Conservation (phyloP, 2,329 filamentous ascomycete species). For the Drechslera avenae region DNA sequence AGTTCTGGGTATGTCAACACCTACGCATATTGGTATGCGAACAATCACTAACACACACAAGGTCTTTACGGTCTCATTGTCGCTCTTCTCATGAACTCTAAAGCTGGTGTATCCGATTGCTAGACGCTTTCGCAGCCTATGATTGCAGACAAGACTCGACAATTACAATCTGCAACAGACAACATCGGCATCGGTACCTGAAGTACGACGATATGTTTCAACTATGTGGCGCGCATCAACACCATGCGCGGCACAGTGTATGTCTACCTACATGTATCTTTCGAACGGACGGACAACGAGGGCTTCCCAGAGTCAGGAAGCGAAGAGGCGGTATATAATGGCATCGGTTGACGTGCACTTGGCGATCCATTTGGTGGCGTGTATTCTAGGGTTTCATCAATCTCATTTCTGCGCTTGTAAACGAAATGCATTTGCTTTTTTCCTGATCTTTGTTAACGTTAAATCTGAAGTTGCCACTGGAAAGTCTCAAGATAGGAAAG, state of each 20-base stretch:
- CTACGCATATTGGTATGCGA: neutral
- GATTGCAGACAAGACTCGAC: conserved; percentile 37
- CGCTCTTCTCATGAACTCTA: conserved; percentile 99
- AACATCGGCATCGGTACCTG: conserved; percentile 23
- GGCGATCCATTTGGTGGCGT: conserved; percentile 43
- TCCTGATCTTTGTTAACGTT: neutral
- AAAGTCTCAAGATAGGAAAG: too few species aligned
- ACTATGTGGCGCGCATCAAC: conserved; percentile 34
- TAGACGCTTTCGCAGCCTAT: conserved; percentile 15
- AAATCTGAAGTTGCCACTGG: too few species aligned
- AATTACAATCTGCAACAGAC: conserved; percentile 36
- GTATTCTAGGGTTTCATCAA: conserved; percentile 44
- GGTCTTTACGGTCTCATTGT: conserved; percentile 99
- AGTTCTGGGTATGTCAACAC: conserved; percentile 79
- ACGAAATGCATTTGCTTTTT: conserved; percentile 41
- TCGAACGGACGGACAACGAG: conserved; percentile 14
- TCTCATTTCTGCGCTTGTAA: conserved; percentile 39
- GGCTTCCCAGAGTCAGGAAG: conserved; percentile 9
- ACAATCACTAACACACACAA: conserved; percentile 44
- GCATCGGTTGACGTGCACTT: conserved; percentile 36
- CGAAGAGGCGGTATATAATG: conserved; percentile 40
- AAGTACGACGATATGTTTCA: conserved; percentile 17
- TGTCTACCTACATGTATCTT: conserved; percentile 45
- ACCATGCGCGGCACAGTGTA: conserved; percentile 40
- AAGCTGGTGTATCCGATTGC: conserved; percentile 55